Evolutionary conservation across 1,284 basidiomycete genomes (phyloP).

Genomic region (Cutaneotrichosporon spelunceum): DNA sequence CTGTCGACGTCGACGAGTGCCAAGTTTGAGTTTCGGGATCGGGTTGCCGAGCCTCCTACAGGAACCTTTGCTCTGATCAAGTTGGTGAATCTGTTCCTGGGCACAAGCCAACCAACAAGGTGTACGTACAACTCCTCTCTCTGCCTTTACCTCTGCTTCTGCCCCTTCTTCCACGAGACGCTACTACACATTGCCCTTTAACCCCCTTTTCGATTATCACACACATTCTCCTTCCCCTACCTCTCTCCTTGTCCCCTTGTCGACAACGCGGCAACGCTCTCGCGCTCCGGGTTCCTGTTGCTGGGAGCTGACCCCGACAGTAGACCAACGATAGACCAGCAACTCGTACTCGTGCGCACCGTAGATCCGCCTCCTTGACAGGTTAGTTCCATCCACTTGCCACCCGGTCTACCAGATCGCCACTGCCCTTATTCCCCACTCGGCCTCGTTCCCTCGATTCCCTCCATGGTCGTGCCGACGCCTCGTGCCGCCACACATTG

Average conservation of each 20-base stretch:
- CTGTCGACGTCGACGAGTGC: neutral
- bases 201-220: neutral
- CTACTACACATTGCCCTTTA: neutral
- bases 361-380: neutral
- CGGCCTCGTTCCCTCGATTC: neutral
- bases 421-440: neutral
- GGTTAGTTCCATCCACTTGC: neutral
- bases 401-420: neutral
- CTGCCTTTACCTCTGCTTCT: neutral
- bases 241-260: neutral
- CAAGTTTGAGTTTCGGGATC: neutral
- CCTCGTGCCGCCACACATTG: neutral
- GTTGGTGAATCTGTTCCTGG: constrained; percentile 3
- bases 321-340: neutral
- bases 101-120: constrained; percentile 3
- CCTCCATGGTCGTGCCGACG: neutral
- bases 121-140: constrained; percentile 3
- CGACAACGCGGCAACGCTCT: neutral
- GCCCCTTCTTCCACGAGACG: neutral
- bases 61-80: neutral
- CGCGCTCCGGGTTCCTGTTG: neutral
- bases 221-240: neutral
- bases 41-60: neutral
- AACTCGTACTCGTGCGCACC: neutral
- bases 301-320: neutral